These are phyloP conservation scores for Agrocybe praecox DNA, from an alignment of 768 basidiomycete species.

Conservation along the genomic window DNA sequence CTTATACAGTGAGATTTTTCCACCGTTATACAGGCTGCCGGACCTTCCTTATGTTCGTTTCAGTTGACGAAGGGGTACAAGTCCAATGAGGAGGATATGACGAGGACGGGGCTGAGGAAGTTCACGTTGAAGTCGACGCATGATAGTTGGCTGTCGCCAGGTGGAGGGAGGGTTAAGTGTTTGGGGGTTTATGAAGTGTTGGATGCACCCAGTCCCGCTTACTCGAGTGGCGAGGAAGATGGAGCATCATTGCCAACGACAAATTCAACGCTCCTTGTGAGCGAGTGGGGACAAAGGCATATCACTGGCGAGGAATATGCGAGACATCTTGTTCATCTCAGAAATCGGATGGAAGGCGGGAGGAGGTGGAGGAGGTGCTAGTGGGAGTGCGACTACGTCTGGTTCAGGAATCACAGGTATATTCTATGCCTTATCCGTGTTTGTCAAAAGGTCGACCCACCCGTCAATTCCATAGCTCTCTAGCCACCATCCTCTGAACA, in stretches of 20 bases:
- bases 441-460: too few relatives aligned
- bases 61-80: constrained; percentile 37
- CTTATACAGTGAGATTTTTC: constrained; percentile 33
- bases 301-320: too few relatives aligned
- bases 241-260: too few relatives aligned
- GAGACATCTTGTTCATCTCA: not conserved
- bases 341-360: too few relatives aligned
- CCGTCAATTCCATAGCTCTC: too few relatives aligned
- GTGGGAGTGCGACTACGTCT: not conserved
- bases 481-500: too few relatives aligned
- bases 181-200: constrained; percentile 33
- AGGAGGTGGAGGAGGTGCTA: not conserved
- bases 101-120: constrained; percentile 23
- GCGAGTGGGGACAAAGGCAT: too few relatives aligned
- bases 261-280: too few relatives aligned
- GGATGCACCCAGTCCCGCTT: not conserved
- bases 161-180: constrained; percentile 31
- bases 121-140: constrained; percentile 34
- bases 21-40: constrained; percentile 20
- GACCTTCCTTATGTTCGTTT: constrained; percentile 34
- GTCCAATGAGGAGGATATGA: constrained; percentile 36
- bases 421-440: too few relatives aligned
- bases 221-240: too few relatives aligned
- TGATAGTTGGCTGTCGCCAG: constrained; percentile 37
- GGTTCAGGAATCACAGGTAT: too few relatives aligned